These are phyloP conservation scores for Trametes pubescens DNA, from an alignment of 1,284 basidiomycete species.

Conservation along the genomic window DNA sequence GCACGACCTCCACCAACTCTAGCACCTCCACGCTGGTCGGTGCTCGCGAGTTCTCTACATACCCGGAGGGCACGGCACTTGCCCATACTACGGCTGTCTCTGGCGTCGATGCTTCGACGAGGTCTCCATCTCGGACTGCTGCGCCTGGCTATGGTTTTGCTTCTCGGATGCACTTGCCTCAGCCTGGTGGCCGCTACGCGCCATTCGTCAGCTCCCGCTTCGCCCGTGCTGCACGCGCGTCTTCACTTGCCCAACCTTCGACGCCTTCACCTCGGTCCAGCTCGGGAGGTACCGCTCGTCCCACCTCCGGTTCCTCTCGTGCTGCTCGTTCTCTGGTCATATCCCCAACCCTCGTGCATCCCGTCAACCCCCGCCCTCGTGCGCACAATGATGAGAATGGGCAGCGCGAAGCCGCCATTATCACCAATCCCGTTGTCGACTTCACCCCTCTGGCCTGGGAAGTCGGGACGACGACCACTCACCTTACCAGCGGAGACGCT, in stretches of 20 bases:
- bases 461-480: neutral
- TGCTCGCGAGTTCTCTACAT: slow-evolving; percentile 7
- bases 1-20: neutral
- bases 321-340: neutral
- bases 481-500: neutral
- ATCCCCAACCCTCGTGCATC: neutral
- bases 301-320: neutral
- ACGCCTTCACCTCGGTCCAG: neutral
- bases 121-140: neutral
- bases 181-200: slow-evolving; percentile 1
- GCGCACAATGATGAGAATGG: slow-evolving; percentile 21
- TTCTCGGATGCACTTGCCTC: neutral
- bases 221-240: neutral
- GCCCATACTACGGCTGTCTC: neutral
- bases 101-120: neutral
- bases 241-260: neutral
- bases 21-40: slow-evolving; percentile 15
- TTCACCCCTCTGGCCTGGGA: slow-evolving; percentile 1
- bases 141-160: neutral
- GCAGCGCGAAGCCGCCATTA: slow-evolving; percentile 11
- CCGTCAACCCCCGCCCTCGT: neutral
- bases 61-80: neutral
- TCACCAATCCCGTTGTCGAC: neutral
- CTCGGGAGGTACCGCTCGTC: neutral
- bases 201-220: neutral